Conservation (phyloP, 2,329 filamentous ascomycete genomes). For the Diaporthe aspalathi region DNA sequence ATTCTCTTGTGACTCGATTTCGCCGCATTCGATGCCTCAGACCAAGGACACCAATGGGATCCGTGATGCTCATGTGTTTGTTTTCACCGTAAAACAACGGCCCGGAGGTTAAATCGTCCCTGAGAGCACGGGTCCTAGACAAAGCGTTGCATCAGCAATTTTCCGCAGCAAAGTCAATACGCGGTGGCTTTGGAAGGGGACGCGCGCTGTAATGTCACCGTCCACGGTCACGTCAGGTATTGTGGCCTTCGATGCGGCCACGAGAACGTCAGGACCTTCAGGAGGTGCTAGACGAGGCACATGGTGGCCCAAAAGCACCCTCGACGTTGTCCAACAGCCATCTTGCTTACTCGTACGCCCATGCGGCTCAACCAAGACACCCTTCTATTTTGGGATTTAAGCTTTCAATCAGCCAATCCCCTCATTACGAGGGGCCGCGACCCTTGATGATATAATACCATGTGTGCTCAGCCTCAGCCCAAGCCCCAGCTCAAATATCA, state of each 20-base stretch:
- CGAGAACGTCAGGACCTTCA: neutral
- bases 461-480: neutral
- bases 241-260: neutral
- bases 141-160: neutral
- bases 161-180: conserved; percentile 1
- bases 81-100: conserved; percentile 10
- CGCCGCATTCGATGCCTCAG: neutral
- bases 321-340: conserved; percentile 18
- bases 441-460: neutral
- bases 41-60: neutral
- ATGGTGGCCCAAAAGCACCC: neutral
- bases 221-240: too few relatives aligned
- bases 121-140: neutral
- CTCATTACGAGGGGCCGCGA: neutral
- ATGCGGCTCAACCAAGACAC: conserved; percentile 32
- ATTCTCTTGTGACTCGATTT: neutral
- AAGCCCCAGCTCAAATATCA: neutral
- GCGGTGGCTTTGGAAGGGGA: neutral
- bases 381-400: conserved; percentile 33
- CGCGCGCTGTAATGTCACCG: neutral
- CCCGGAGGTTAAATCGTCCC: conserved; percentile 6
- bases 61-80: neutral
- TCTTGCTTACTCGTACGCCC: conserved; percentile 11
- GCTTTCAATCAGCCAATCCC: conserved; percentile 15
- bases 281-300: neutral